Percentiles rank a stretch among this genome's conserved stretches.
These are phyloP conservation scores for Aegilops sharonensis DNA, from an alignment of 176 grass and related monocot genomes.

Conservation along the genomic window DNA sequence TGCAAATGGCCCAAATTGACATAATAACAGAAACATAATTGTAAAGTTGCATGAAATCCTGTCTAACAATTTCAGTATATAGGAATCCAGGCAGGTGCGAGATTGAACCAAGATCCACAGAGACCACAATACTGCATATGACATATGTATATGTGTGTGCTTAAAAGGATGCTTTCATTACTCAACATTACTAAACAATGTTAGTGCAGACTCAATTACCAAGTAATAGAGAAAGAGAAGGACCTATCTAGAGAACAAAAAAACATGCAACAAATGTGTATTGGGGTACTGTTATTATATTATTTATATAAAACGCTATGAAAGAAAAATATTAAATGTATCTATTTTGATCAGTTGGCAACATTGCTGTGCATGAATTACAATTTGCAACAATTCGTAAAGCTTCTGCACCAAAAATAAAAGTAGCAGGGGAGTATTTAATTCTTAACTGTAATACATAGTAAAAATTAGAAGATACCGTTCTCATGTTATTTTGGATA, in stretches of 20 bases:
- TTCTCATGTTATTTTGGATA: constrained; percentile 64
- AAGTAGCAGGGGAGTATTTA: neutral
- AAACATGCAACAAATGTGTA: neutral
- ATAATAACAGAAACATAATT: neutral
- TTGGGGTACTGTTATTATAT: neutral
- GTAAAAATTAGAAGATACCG: constrained; percentile 52
- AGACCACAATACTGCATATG: constrained; percentile 5
- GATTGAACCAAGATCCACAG: neutral
- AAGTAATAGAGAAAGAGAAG: neutral
- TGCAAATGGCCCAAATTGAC: neutral
- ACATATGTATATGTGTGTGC: neutral
- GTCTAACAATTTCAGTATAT: neutral
- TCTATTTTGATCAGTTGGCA: neutral
- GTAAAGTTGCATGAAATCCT: neutral
- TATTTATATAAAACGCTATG: constrained; percentile 7
- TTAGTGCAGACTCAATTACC: neutral
- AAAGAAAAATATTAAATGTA: neutral
- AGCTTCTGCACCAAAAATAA: constrained; percentile 3
- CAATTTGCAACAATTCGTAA: constrained; percentile 5
- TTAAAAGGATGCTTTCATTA: neutral
- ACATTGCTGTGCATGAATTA: neutral
- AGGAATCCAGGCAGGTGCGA: neutral
- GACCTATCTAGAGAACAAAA: neutral
- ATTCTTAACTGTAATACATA: constrained; percentile 31
- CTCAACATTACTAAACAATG: neutral